These are phyloP conservation scores for Lasiodiplodia sp. DNA, from an alignment of 2,329 filamentous ascomycete species.

Conservation along the genomic window DNA sequence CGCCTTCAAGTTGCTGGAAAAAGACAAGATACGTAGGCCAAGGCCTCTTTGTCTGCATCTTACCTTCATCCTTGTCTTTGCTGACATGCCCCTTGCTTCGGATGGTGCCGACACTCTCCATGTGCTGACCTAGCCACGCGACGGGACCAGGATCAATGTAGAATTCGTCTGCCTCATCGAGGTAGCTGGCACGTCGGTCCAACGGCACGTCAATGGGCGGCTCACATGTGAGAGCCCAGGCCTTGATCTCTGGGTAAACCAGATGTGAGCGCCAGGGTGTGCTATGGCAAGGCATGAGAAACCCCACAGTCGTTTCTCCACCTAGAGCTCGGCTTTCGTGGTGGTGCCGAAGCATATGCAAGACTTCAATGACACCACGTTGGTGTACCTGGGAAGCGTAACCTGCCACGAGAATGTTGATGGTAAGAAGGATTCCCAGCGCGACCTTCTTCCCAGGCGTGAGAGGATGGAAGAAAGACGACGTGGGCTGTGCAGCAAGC, in stretches of 20 bases:
- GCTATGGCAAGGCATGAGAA: constrained; percentile 94
- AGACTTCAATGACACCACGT: constrained; percentile 76
- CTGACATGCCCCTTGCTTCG: constrained; percentile 31
- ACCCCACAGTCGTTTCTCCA: constrained; percentile 61
- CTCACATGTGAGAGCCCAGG: constrained; percentile 89
- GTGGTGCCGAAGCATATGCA: constrained; percentile 76
- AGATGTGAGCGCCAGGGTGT: constrained; percentile 94
- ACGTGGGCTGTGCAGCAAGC: constrained; percentile 65
- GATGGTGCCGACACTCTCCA: constrained; percentile 45
- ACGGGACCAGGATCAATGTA: constrained; percentile 67
- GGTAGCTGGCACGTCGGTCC: constrained; percentile 70
- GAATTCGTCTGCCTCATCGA: constrained; percentile 91
- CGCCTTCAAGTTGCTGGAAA: constrained; percentile 65
- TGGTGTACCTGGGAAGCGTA: constrained; percentile 83
- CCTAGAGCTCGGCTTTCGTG: constrained; percentile 56
- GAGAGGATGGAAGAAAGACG: constrained; percentile 38
- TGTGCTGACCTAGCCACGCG: constrained; percentile 51
- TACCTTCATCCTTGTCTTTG: constrained; percentile 34
- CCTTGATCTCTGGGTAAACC: constrained; percentile 74
- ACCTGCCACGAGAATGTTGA: constrained; percentile 74
- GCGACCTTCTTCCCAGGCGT: constrained; percentile 59
- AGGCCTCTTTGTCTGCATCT: constrained; percentile 27
- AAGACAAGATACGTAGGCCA: constrained; percentile 60
- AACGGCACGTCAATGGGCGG: constrained; percentile 77
- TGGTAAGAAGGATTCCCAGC: constrained; percentile 31